A percentile compares a stretch with the other conserved stretches of the same genome.
These are phyloP conservation scores for Basipetospora chlamydospora DNA, from an alignment of 2,329 filamentous ascomycete genomes.

Conservation along the genomic window DNA sequence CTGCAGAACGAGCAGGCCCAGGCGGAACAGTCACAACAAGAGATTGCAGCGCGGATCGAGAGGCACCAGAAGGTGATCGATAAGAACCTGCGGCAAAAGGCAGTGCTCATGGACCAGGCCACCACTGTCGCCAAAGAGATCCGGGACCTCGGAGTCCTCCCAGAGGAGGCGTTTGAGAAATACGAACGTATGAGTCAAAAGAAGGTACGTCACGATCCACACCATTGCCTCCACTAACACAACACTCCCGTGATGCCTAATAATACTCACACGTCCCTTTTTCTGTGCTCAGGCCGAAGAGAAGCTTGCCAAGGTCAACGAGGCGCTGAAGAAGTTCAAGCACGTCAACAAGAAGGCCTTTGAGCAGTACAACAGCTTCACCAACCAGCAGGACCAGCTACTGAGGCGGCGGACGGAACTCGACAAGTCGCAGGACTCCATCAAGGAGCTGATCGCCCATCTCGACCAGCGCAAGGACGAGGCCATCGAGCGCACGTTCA, in stretches of 20 bases:
- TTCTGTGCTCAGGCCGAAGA: constrained; percentile 43
- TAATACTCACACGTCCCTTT: no score
- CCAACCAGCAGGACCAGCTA: constrained; percentile 75
- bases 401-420: constrained; percentile 76
- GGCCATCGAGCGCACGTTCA: constrained; percentile 95
- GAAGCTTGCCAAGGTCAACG: constrained; percentile 78
- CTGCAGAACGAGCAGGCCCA: constrained; percentile 42
- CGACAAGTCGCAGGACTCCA: constrained; percentile 71
- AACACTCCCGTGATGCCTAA: not conserved
- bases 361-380: constrained; percentile 97
- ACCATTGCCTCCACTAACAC: no score
- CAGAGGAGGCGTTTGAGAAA: constrained; percentile 85
- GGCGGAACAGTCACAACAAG: constrained; percentile 58
- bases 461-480: constrained; percentile 94
- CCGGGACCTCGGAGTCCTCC: constrained; percentile 79
- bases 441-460: constrained; percentile 82
- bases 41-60: constrained; percentile 64
- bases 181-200: constrained; percentile 76
- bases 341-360: constrained; percentile 99
- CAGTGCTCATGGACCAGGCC: constrained; percentile 60
- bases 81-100: constrained; percentile 80
- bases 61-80: constrained; percentile 82
- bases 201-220: no score
- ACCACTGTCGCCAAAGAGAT: constrained; percentile 79
- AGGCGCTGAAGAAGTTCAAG: constrained; percentile 87